These are phyloP conservation scores for Sequoiadendron giganteum DNA, from an alignment of 75 land plant genomes.

Conservation along the genomic window DNA sequence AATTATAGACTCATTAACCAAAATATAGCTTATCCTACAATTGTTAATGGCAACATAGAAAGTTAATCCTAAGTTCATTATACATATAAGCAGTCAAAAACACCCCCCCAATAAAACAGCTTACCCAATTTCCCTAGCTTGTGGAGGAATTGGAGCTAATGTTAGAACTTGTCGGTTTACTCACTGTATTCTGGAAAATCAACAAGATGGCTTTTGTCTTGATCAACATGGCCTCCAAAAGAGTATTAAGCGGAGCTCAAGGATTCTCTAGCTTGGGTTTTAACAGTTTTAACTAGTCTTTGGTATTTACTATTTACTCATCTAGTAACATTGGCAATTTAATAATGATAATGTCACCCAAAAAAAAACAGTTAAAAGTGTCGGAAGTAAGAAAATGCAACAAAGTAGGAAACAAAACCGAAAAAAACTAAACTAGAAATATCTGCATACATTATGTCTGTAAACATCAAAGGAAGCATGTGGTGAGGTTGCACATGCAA, in stretches of 20 bases:
- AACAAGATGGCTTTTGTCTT: neutral
- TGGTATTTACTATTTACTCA: neutral
- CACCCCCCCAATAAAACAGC: neutral
- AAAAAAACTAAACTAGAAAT: neutral
- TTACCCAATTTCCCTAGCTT: neutral
- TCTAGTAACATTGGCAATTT: neutral
- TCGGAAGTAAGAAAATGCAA: neutral
- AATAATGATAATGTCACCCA: neutral
- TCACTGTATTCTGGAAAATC: neutral
- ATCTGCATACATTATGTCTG: neutral
- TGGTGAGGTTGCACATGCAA: neutral
- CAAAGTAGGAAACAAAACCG: neutral
- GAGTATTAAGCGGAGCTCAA: neutral
- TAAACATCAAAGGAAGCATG: neutral
- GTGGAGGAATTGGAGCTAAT: neutral
- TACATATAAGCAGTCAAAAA: neutral
- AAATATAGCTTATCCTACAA: neutral
- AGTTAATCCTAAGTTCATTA: neutral
- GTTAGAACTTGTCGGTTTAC: neutral
- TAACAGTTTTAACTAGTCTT: neutral
- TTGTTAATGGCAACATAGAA: neutral
- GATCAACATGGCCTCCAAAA: neutral
- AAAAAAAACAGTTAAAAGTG: neutral
- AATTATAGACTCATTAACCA: neutral
- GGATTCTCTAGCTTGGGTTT: neutral